Conservation (phyloP, 306 rosid species). For the Lathyrus tuberosus region DNA sequence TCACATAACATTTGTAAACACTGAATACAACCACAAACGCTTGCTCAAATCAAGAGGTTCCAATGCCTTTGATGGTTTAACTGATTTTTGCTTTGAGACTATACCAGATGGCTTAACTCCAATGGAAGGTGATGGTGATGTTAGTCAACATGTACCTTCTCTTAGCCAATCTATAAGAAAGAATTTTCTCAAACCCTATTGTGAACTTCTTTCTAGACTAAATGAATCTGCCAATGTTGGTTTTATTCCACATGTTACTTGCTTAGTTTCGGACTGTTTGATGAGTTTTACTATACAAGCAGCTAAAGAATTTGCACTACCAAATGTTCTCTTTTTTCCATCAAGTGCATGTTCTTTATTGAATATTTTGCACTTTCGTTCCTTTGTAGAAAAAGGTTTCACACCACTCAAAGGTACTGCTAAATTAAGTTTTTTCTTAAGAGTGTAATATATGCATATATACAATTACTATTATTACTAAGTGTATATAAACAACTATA, state of each 20-base stretch:
- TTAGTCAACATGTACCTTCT: conserved; percentile 19
- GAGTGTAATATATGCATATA: too few relatives aligned
- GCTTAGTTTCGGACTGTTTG: conserved; percentile 3
- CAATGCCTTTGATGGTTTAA: neutral
- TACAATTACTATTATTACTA: too few relatives aligned
- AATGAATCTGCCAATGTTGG: conserved; percentile 2
- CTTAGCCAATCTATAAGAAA: conserved; percentile 25
- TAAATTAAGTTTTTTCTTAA: too few relatives aligned
- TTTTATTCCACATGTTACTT: conserved; percentile 20
- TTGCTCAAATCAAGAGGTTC: conserved; percentile 2
- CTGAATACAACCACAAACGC: conserved; percentile 16
- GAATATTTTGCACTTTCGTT: too few relatives aligned
- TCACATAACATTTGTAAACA: conserved; percentile 20
- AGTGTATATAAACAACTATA: too few relatives aligned
- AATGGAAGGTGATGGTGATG: conserved; percentile 12
- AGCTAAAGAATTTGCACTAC: too few relatives aligned
- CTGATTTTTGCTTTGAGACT: conserved; percentile 1
- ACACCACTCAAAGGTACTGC: too few relatives aligned
- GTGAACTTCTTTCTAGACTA: conserved; percentile 30
- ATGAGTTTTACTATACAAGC: too few relatives aligned
- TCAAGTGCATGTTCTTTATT: too few relatives aligned
- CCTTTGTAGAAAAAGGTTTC: too few relatives aligned
- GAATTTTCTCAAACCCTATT: neutral
- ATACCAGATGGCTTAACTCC: conserved; percentile 18
- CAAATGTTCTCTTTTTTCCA: too few relatives aligned